Percentiles rank a stretch among this genome's conserved stretches.
Evolutionary conservation across 345 rosid species (phyloP).

Genomic region (Cardiospermum halicacabum): DNA sequence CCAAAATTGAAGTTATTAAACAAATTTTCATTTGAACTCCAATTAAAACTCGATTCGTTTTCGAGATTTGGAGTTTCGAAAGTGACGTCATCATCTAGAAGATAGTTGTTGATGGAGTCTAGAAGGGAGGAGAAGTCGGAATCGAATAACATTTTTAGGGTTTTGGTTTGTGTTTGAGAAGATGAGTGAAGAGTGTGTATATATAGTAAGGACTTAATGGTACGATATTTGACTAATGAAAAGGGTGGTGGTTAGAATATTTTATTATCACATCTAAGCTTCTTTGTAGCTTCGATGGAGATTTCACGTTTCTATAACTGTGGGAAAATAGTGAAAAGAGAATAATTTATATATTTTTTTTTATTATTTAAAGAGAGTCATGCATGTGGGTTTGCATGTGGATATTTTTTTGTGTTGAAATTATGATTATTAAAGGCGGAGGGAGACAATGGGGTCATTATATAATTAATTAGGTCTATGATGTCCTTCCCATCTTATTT

Average conservation of each 20-base stretch:
- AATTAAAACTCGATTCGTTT: not conserved
- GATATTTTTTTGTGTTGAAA: too few species aligned
- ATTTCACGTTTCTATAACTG: not conserved
- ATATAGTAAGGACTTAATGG: not conserved
- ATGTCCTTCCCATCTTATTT: too few species aligned
- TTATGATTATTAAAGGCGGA: too few species aligned
- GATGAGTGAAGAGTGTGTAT: not conserved
- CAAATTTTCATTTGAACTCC: not conserved
- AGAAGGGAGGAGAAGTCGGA: conserved; percentile 21
- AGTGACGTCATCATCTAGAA: conserved; percentile 16
- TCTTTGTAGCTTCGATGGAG: not conserved
- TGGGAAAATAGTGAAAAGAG: not conserved
- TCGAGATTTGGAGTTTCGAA: not conserved
- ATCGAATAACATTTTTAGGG: too few species aligned
- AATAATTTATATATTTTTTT: not conserved
- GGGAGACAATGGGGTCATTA: too few species aligned
- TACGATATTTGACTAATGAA: not conserved
- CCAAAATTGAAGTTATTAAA: too few species aligned
- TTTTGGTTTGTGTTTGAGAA: not conserved
- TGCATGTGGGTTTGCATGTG: too few species aligned
- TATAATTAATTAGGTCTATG: too few species aligned
- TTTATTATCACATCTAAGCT: not conserved
- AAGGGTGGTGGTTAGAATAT: not conserved
- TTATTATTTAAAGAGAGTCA: not conserved
- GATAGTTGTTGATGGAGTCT: conserved; percentile 24